A percentile compares a stretch with the other conserved stretches of the same genome.
Evolutionary conservation across 2,329 filamentous ascomycete species (phyloP).

Genomic region (Fusarium humuli): DNA sequence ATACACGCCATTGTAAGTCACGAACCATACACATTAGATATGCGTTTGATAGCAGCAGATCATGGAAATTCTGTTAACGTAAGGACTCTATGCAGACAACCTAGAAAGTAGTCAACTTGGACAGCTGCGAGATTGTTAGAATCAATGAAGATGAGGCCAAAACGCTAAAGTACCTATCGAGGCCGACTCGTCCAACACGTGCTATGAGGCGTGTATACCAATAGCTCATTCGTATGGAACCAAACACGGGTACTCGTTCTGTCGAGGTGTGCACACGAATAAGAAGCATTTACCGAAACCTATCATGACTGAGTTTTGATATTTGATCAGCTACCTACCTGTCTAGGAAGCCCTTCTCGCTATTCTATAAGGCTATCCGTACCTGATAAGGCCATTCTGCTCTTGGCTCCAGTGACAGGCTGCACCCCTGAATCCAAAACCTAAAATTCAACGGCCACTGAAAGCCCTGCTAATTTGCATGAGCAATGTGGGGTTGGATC

Average conservation of each 20-base stretch:
- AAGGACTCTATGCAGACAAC: background rate
- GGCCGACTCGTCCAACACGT: background rate
- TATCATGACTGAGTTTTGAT: background rate
- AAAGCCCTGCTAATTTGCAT: conserved; percentile 8
- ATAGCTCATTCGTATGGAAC: background rate
- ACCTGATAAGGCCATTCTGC: background rate
- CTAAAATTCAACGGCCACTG: conserved; percentile 26
- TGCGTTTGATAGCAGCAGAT: background rate
- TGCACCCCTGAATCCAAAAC: conserved; percentile 27
- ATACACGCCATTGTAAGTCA: background rate
- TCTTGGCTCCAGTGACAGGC: background rate
- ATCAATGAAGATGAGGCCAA: background rate
- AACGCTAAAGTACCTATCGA: background rate
- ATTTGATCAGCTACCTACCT: background rate
- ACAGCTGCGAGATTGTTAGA: background rate
- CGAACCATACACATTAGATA: background rate
- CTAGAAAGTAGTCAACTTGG: background rate
- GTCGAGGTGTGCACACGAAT: background rate
- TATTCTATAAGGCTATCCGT: background rate
- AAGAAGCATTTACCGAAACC: background rate
- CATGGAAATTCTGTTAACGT: background rate
- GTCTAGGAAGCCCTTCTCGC: background rate
- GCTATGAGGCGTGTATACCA: background rate
- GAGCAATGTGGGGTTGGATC: conserved; percentile 26
- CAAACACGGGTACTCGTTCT: background rate